Percentiles rank a stretch among this genome's conserved stretches.
Evolutionary conservation across 148 eudicot genomes (phyloP).

Genomic region (Heliamphora exappendiculata): DNA sequence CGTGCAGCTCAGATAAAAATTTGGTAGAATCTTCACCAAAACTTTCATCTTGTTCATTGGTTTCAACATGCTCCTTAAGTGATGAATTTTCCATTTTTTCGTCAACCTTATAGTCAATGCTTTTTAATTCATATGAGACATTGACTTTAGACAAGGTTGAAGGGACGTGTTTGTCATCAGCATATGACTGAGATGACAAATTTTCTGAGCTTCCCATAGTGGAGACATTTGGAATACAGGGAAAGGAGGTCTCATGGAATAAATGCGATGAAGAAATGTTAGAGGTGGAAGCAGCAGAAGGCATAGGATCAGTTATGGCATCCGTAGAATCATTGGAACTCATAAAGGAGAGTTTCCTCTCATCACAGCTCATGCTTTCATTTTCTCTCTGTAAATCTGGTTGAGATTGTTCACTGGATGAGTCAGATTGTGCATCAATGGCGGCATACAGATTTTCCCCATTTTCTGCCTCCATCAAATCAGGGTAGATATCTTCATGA

Average conservation of each 20-base stretch:
- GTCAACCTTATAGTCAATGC: conserved; percentile 15
- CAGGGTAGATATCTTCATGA: conserved; percentile 8
- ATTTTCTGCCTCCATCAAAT: conserved; percentile 4
- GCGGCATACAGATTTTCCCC: neutral
- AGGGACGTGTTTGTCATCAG: conserved; percentile 3
- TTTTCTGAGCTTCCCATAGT: neutral
- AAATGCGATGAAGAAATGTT: conserved; percentile 3
- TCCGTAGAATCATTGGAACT: conserved; percentile 5
- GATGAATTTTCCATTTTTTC: conserved; percentile 32
- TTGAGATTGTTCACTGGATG: conserved; percentile 11
- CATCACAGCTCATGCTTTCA: conserved; percentile 6
- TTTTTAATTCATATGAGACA: conserved; percentile 5
- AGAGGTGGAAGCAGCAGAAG: conserved; percentile 6
- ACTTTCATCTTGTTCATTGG: conserved; percentile 20
- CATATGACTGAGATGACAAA: conserved; percentile 2
- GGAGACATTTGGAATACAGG: neutral
- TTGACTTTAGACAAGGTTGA: conserved; percentile 6
- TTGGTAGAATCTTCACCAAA: conserved; percentile 36
- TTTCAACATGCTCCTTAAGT: conserved; percentile 25
- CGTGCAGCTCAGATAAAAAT: conserved; percentile 39
- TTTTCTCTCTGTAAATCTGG: conserved; percentile 5
- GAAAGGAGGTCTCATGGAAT: neutral
- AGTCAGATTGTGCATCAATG: neutral
- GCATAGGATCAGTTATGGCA: conserved; percentile 4
- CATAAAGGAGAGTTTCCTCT: conserved; percentile 7